Base-by-base conservation (phyloP, 1,139 yeast genomes). In the Debaryomyces coudertii region DNA sequence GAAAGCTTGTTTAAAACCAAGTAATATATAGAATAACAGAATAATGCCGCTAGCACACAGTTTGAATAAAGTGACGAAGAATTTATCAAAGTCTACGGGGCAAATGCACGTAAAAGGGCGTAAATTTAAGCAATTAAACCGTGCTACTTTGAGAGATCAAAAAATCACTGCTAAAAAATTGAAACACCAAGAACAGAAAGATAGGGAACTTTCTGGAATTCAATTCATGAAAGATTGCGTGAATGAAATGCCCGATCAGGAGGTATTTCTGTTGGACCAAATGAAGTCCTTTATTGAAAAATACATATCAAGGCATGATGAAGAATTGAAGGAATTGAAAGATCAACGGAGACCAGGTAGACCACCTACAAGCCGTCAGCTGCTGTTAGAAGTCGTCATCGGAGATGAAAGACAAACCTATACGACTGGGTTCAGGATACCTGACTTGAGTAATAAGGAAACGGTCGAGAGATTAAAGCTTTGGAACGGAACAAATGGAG, bases 401-500 rank as follows among this genome's bases (percentile, higher is more conserved):
- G 82, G 84, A 45, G 70, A 76, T 41, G 97, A 90, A 52, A 47
- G 60, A 42, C 79, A 79, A 31, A 80, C 85, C 45, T 90, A 79
- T 60, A 71, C 68, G 12, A 76, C 89, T 1, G 98, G 98, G 0
- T 84, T 84, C 67, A 65, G 71, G 45, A 73, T 87, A 5, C 97
- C 97, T 0, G 90, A 90, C 63, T 62, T 92, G 48, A 71, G 82
- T 3, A 85, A 85, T 54, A 69, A 65, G 40, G 73, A 68, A 8
- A 85, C 83, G 7, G 95, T 88, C 1, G 70, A 72, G 36, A 68
- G 73, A 36, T 68, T 90, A 50, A 75, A 84, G 58, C 64, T 67
- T 15, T 92, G 97, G 97, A 86, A 87, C 55, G 93, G 95, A 18
- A 80, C 89, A 7, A 71, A 79, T 53, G 97, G 97, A 34, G 92